Conservation (phyloP, 768 basidiomycete species). For the Vararia minispora region DNA sequence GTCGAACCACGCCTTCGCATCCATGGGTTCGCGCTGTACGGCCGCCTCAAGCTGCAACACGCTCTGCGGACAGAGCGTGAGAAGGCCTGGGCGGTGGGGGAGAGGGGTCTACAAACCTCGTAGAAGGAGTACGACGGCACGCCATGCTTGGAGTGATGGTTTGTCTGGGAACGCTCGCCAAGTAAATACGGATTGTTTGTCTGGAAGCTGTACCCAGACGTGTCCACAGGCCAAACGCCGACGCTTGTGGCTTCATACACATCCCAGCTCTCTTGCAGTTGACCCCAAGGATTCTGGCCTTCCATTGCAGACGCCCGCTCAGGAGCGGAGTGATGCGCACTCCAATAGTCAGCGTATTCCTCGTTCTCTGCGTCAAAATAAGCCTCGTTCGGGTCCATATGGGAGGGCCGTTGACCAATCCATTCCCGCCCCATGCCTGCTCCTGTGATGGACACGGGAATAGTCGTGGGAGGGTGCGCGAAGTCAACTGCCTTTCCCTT, state of each 20-base stretch:
- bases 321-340: slow-evolving; percentile 22
- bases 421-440: background rate
- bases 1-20: slow-evolving; percentile 76
- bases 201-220: slow-evolving; percentile 74
- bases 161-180: slow-evolving; percentile 43
- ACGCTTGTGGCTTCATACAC: slow-evolving; percentile 61
- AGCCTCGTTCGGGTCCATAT: slow-evolving; percentile 42
- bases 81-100: slow-evolving; percentile 8
- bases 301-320: slow-evolving; percentile 1
- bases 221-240: slow-evolving; percentile 44
- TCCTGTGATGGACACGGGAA: background rate
- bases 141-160: slow-evolving; percentile 21
- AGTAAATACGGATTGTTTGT: slow-evolving; percentile 66
- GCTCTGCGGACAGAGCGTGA: slow-evolving; percentile 37
- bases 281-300: slow-evolving; percentile 42
- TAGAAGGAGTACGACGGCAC: slow-evolving; percentile 18
- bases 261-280: slow-evolving; percentile 73
- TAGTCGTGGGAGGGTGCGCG: background rate
- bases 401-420: background rate
- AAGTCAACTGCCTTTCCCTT: slow-evolving; percentile 39
- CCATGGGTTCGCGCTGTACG: slow-evolving; percentile 65
- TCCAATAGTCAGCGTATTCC: slow-evolving; percentile 56
- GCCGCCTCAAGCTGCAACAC: slow-evolving; percentile 84
- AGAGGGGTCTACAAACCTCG: slow-evolving; percentile 26
- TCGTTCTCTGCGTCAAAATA: slow-evolving; percentile 63